Conservation (phyloP, 306 rosid genomes). For the Canavalia ensiformis region DNA sequence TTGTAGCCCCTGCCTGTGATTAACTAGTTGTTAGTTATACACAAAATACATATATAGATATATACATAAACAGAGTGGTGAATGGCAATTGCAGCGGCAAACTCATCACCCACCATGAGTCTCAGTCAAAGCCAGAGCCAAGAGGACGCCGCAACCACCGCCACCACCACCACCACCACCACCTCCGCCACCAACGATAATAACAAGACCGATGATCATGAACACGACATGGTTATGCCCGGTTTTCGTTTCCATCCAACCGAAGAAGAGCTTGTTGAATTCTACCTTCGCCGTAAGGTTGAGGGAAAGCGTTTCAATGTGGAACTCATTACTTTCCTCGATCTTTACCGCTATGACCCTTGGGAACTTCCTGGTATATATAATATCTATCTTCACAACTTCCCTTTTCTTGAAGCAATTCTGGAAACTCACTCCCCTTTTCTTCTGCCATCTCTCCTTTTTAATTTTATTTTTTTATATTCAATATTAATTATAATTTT, state of each 20-base stretch:
- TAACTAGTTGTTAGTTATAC: conserved; percentile 18
- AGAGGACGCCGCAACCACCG: conserved; percentile 53
- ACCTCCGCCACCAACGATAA: neutral
- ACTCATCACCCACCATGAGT: conserved; percentile 58
- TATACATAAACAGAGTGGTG: neutral
- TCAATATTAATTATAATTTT: neutral
- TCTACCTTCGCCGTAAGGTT: conserved; percentile 99
- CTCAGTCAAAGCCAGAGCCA: conserved; percentile 52
- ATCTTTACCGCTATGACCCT: conserved; percentile 99
- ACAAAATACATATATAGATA: neutral
- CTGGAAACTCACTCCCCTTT: conserved; percentile 23
- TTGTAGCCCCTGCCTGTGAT: conserved; percentile 17
- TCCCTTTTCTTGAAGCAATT: conserved; percentile 54
- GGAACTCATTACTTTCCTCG: conserved; percentile 97
- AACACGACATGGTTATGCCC: conserved; percentile 96
- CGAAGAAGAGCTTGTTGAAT: conserved; percentile 94
- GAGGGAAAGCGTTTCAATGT: conserved; percentile 99
- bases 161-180: conserved; percentile 28
- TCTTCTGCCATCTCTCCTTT: conserved; percentile 9
- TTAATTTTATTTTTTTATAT: conserved; percentile 29
- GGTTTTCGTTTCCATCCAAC: conserved; percentile 99
- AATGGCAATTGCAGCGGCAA: conserved; percentile 78
- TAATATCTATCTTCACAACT: neutral
- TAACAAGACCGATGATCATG: conserved; percentile 63
- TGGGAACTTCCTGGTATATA: conserved; percentile 98